phyloP scores from a whole-genome alignment of 176 grass and related monocot species.

The Oryza nivara region DNA sequence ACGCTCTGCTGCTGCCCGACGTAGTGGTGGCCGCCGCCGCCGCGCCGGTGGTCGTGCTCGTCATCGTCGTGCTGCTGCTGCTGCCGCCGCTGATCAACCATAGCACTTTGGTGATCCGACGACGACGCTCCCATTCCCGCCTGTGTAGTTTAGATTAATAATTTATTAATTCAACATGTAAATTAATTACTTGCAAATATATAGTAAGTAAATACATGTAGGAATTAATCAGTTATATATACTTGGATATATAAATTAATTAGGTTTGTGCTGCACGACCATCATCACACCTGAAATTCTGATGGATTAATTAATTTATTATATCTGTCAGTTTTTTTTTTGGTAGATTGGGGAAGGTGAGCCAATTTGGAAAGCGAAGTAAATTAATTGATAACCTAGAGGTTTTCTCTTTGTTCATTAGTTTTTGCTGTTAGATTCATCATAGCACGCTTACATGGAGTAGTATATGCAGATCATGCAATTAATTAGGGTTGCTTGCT shows the following conservation, averaged over 20 bases:
- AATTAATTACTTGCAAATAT: background rate
- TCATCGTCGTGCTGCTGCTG: slow-evolving; percentile 26
- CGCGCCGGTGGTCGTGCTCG: slow-evolving; percentile 41
- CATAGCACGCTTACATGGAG: background rate
- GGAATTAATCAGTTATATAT: background rate
- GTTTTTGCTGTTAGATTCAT: background rate
- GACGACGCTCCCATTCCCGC: slow-evolving; percentile 48
- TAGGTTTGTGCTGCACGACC: background rate
- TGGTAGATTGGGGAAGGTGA: slow-evolving; percentile 20
- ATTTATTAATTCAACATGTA: background rate
- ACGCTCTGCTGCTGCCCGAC: slow-evolving; percentile 41
- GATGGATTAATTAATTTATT: background rate
- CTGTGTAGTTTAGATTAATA: slow-evolving; percentile 2
- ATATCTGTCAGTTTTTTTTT: slow-evolving; percentile 7
- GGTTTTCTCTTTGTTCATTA: background rate
- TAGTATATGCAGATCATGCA: background rate
- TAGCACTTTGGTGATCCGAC: slow-evolving; percentile 24
- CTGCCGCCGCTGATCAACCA: background rate
- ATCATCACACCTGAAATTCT: background rate
- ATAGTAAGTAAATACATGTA: background rate
- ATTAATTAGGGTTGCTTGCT: slow-evolving; percentile 30
- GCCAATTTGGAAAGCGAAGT: slow-evolving; percentile 18
- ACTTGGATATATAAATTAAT: background rate
- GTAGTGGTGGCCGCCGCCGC: slow-evolving; percentile 24
- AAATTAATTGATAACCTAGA: background rate